Percentiles rank a stretch among this genome's conserved stretches.
Conservation (phyloP, 2,329 filamentous ascomycete genomes). For the Alternaria alternata region DNA sequence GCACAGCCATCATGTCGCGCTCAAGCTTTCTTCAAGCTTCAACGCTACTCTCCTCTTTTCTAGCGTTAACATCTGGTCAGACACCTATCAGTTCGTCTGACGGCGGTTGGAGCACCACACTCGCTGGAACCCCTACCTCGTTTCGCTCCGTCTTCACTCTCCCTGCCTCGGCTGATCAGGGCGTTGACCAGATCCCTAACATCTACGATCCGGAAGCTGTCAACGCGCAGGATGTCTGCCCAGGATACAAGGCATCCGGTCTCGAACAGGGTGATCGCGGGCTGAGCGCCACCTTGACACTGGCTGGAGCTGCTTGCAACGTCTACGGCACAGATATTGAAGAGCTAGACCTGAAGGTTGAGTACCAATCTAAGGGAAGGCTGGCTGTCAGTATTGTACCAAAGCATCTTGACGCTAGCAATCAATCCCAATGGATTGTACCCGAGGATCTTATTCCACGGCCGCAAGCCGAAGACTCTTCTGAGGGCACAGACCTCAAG, state of each 20-base stretch:
- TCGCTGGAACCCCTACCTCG: conserved; percentile 40
- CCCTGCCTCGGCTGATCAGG: conserved; percentile 46
- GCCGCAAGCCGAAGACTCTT: conserved; percentile 56
- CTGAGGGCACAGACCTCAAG: conserved; percentile 56
- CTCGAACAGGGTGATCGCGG: conserved; percentile 57
- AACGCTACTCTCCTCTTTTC: conserved; percentile 32
- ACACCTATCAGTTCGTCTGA: conserved; percentile 28
- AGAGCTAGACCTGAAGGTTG: conserved; percentile 70
- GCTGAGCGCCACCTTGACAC: conserved; percentile 60
- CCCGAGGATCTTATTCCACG: conserved; percentile 69
- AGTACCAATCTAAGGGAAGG: conserved; percentile 71
- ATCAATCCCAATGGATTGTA: conserved; percentile 72
- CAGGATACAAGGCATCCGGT: conserved; percentile 65
- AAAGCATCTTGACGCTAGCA: conserved; percentile 66
- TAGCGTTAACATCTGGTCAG: conserved; percentile 35
- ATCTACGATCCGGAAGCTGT: conserved; percentile 70
- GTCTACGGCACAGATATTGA: conserved; percentile 79
- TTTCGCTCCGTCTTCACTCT: conserved; percentile 49
- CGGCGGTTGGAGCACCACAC: conserved; percentile 32
- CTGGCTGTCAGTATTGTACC: conserved; percentile 76
- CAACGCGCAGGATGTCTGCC: conserved; percentile 69
- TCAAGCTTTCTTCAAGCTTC: conserved; percentile 35
- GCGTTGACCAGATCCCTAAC: conserved; percentile 63
- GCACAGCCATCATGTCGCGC: conserved; percentile 32
- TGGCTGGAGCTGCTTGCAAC: conserved; percentile 69